Base-by-base conservation (phyloP, 2,329 filamentous ascomycete species). In the Claviceps monticola region DNA sequence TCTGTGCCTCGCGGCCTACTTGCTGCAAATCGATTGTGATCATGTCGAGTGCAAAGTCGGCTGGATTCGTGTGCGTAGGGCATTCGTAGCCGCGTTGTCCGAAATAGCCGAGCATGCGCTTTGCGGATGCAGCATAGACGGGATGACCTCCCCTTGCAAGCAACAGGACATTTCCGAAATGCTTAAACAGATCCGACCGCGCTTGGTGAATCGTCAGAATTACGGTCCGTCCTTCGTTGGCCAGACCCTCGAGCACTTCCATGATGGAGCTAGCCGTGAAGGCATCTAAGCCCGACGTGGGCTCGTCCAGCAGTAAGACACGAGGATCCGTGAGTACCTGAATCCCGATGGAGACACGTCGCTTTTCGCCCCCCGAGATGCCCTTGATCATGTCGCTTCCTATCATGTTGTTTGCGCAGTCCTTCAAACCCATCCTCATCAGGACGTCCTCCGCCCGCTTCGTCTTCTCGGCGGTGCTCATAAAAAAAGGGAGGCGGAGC, bases 121-220 rank as follows among this genome's bases (percentile, higher is more conserved):
- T 66, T 0, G 80, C 82, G 2, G 74, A 68, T 0, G 85, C 86
- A 1, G 83, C 76, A 57, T 86, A 89, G 0, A 83, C 80, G 0
- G 82, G 76, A 23, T 75, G 74, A 0, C 86, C 86, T 0, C 84
- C 85, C 16, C 83, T 73, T 0, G 86, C 83, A 1, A 89, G 72
- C 1, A 89, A 74, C 1, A 89, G 67, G 0, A 89, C 73, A 52
- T 83, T 86, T 1, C 83, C 83, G 60, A 89, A 89, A 54, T 82
- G 77, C 19, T 71, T 70, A 60, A 88, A 89, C 0, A 88, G 66
- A 55, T 88, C 83, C 0, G 83, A 87, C 2, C 85, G 78, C 1
- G 84, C 82, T 62, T 89, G 86, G 53, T 89, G 86, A 38, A 89
- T 87, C 0, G 84, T 88, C n/a, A 88, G 71, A 44, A 89, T 79